A percentile compares a stretch with the other conserved stretches of the same genome.
These are phyloP conservation scores for Trametes pubescens DNA, from an alignment of 1,284 basidiomycete species.

Conservation along the genomic window DNA sequence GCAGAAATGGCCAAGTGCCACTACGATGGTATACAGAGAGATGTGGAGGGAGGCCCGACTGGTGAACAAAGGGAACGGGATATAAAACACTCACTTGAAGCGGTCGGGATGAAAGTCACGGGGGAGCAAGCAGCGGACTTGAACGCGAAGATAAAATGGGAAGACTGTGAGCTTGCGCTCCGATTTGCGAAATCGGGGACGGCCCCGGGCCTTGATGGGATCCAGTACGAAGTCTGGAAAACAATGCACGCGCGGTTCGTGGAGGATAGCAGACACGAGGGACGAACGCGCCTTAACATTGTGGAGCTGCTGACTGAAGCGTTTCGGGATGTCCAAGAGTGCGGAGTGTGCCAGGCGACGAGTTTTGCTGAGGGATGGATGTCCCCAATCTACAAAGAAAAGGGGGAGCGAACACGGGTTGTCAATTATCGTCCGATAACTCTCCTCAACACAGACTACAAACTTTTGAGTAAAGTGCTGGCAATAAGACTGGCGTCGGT, in stretches of 20 bases:
- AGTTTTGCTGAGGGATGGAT: slow-evolving; percentile 41
- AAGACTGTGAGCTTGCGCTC: neutral
- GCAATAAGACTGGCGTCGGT: slow-evolving; percentile 31
- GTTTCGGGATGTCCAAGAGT: slow-evolving; percentile 6
- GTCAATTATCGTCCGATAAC: slow-evolving; percentile 46
- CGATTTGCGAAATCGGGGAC: slow-evolving; percentile 9
- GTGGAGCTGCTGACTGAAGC: slow-evolving; percentile 16
- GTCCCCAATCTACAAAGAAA: slow-evolving; percentile 45
- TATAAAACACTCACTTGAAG: neutral
- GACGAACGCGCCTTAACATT: slow-evolving; percentile 15
- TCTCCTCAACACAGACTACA: slow-evolving; percentile 46
- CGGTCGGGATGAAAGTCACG: neutral
- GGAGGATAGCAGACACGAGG: neutral
- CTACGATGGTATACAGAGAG: neutral
- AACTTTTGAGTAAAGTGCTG: slow-evolving; percentile 37
- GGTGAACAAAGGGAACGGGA: neutral
- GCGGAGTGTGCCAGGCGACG: slow-evolving; percentile 19
- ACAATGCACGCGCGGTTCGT: slow-evolving; percentile 7
- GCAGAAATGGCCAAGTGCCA: slow-evolving; percentile 6
- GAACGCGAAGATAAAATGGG: neutral
- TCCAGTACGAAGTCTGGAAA: slow-evolving; percentile 35
- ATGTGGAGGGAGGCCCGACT: neutral
- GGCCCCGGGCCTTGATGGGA: slow-evolving; percentile 30
- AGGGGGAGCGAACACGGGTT: slow-evolving; percentile 33
- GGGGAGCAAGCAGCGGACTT: neutral